Conservation (phyloP, 768 basidiomycete species). For the Leucogyrophana mollusca region DNA sequence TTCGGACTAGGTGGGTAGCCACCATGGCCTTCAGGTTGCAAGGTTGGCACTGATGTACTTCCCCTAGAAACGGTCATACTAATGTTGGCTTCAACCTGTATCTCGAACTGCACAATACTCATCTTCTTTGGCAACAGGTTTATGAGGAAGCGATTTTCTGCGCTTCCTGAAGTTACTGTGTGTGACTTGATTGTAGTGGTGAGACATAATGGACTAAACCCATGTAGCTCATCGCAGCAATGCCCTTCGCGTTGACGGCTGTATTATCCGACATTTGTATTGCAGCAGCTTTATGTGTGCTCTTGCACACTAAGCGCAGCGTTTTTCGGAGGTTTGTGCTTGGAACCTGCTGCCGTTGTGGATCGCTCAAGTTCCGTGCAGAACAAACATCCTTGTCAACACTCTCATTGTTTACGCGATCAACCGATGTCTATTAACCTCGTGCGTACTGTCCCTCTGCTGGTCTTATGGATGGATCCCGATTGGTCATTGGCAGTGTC, state of each 20-base stretch:
- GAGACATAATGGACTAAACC: neutral
- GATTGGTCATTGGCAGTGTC: no score
- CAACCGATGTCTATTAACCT: slow-evolving; percentile 48
- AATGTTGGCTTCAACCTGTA: neutral
- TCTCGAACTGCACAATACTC: neutral
- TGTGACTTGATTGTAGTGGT: neutral
- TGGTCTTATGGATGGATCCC: no score
- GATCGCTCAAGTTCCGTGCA: no score
- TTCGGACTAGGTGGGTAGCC: slow-evolving; percentile 36
- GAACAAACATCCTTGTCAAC: slow-evolving; percentile 42
- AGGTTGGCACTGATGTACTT: neutral
- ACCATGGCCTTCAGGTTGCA: no score
- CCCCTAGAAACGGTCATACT: slow-evolving; percentile 8
- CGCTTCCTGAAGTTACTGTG: slow-evolving; percentile 37
- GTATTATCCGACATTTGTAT: slow-evolving; percentile 47
- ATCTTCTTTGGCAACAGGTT: slow-evolving; percentile 26
- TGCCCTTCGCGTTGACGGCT: slow-evolving; percentile 45
- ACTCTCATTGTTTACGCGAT: slow-evolving; percentile 48
- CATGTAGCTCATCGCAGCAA: slow-evolving; percentile 33
- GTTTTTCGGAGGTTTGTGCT: slow-evolving; percentile 30
- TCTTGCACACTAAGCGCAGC: slow-evolving; percentile 39
- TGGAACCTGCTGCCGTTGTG: no score
- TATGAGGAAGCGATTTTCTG: slow-evolving; percentile 34
- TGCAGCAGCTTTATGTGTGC: slow-evolving; percentile 39
- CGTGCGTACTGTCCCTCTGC: no score